Percentiles rank a stretch among this genome's conserved stretches.
Conservation (phyloP, 495 filamentous ascomycete genomes). For the Penicillium ochrochloron region DNA sequence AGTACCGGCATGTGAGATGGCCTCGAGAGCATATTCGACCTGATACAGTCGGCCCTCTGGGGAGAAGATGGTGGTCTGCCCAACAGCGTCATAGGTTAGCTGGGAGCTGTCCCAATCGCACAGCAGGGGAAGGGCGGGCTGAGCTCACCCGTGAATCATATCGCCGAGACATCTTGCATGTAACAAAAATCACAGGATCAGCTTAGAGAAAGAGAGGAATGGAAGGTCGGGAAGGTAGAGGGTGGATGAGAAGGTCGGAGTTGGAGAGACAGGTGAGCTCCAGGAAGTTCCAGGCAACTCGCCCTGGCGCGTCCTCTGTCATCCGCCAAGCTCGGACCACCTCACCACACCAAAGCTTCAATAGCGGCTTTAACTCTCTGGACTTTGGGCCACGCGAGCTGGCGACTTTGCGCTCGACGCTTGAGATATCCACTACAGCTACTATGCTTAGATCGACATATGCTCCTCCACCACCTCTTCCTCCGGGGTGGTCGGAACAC, state of each 20-base stretch:
- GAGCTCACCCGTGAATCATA: conserved; percentile 91
- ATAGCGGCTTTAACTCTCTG: conserved; percentile 25
- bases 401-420: neutral
- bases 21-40: conserved; percentile 98
- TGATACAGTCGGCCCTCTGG: conserved; percentile 98
- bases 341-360: conserved; percentile 40
- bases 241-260: conserved; percentile 29
- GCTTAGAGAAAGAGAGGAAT: conserved; percentile 11
- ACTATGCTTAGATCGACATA: conserved; percentile 53
- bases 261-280: conserved; percentile 28
- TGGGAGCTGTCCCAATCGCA: conserved; percentile 43
- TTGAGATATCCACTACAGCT: neutral
- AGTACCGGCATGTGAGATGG: conserved; percentile 97
- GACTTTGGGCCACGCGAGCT: conserved; percentile 15
- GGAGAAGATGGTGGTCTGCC: conserved; percentile 98
- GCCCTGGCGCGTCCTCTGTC: conserved; percentile 52
- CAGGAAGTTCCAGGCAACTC: conserved; percentile 51
- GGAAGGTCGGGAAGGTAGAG: conserved; percentile 12
- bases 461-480: conserved; percentile 59
- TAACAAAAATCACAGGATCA: conserved; percentile 19
- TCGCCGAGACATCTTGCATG: conserved; percentile 83
- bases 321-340: conserved; percentile 55
- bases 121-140: conserved; percentile 21
- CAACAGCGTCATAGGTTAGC: conserved; percentile 52
- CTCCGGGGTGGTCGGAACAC: conserved; percentile 89